These are phyloP conservation scores for Neoboletus subvelutipes DNA, from an alignment of 768 basidiomycete species.

Conservation along the genomic window DNA sequence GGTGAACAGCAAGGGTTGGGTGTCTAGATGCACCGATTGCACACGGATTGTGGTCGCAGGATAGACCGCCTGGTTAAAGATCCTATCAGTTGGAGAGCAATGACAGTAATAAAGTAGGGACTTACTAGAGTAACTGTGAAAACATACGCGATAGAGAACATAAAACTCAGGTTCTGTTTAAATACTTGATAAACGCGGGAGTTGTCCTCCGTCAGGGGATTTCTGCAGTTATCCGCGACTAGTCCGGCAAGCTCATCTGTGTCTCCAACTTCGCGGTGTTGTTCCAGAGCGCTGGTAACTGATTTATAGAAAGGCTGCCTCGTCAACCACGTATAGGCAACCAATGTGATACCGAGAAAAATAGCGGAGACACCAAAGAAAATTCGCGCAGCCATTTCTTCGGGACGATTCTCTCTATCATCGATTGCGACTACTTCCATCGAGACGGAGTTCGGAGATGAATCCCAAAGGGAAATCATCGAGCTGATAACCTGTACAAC, in stretches of 20 bases:
- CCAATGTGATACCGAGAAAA: conserved; percentile 57
- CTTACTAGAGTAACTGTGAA: conserved; percentile 80
- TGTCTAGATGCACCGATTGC: conserved; percentile 56
- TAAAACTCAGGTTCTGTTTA: conserved; percentile 64
- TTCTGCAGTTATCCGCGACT: conserved; percentile 32
- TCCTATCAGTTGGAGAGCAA: conserved; percentile 3
- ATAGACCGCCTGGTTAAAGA: conserved; percentile 65
- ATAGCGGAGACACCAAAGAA: conserved; percentile 73
- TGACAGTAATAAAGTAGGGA: neutral
- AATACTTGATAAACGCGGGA: conserved; percentile 51
- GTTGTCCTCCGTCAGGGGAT: conserved; percentile 36
- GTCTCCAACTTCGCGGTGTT: conserved; percentile 24
- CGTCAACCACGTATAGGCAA: conserved; percentile 56
- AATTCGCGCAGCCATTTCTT: conserved; percentile 65
- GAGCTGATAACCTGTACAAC: conserved; percentile 71
- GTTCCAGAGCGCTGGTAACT: conserved; percentile 50
- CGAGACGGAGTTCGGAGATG: conserved; percentile 29
- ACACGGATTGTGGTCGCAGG: conserved; percentile 85
- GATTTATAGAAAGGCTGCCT: conserved; percentile 58
- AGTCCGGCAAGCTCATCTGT: conserved; percentile 34
- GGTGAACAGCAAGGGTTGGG: conserved; percentile 82
- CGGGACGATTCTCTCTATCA: conserved; percentile 45
- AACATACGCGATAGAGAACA: conserved; percentile 71
- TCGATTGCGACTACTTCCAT: conserved; percentile 19
- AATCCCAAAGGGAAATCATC: conserved; percentile 51